These are phyloP conservation scores for Platismatia glauca DNA, from an alignment of 495 filamentous ascomycete species.

Conservation along the genomic window DNA sequence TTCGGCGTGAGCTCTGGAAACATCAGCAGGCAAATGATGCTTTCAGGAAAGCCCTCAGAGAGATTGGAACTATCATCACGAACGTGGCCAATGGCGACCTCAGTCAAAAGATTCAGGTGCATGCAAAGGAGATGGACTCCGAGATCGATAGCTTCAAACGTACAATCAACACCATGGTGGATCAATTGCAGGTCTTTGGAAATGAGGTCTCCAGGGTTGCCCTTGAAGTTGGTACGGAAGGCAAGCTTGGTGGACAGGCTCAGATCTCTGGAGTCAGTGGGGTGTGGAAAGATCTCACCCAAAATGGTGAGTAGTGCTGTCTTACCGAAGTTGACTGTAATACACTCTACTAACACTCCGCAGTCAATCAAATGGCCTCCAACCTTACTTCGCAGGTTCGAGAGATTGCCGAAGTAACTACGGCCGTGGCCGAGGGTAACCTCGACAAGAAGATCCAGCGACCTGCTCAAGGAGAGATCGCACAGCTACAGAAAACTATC, in stretches of 20 bases:
- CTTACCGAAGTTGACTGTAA: not conserved
- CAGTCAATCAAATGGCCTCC: conserved; percentile 96
- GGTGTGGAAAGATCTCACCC: conserved; percentile 95
- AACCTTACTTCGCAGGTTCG: conserved; percentile 80
- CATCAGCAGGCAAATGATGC: conserved; percentile 97
- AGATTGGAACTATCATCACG: conserved; percentile 95
- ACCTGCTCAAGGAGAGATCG: conserved; percentile 88
- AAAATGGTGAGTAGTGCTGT: conserved; percentile 57
- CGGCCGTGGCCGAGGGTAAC: conserved; percentile 92
- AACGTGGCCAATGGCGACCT: conserved; percentile 93
- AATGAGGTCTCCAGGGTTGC: conserved; percentile 95
- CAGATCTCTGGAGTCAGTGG: conserved; percentile 91
- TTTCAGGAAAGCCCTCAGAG: conserved; percentile 92
- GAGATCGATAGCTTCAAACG: conserved; percentile 99
- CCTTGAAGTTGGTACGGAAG: conserved; percentile 94
- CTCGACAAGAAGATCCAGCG: conserved; percentile 92
- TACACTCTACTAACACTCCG: conserved; percentile 24
- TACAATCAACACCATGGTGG: conserved; percentile 97
- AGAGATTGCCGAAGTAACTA: conserved; percentile 95
- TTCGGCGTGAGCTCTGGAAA: conserved; percentile 90
- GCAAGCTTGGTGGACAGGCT: conserved; percentile 92
- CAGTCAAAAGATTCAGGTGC: conserved; percentile 95
- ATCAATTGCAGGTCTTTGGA: conserved; percentile 94
- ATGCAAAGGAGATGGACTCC: conserved; percentile 94
- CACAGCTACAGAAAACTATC: conserved; percentile 94